These are phyloP conservation scores for Gloeopeniophorella convolvens DNA, from an alignment of 768 basidiomycete genomes.

Conservation along the genomic window DNA sequence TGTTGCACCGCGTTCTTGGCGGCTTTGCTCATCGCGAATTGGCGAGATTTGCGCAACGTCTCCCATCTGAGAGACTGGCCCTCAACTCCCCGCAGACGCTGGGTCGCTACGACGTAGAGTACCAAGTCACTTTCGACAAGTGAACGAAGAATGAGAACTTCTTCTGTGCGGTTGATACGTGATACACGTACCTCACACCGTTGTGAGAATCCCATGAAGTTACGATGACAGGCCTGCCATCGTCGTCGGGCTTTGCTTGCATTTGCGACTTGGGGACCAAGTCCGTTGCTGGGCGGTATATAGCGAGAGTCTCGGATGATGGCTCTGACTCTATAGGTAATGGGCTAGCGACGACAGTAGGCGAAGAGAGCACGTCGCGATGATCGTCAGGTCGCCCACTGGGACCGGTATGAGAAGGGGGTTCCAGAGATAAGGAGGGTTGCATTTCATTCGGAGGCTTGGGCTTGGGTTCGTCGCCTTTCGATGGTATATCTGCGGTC, in stretches of 20 bases:
- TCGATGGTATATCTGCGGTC: not conserved
- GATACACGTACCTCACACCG: conserved; percentile 5
- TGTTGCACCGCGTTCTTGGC: conserved; percentile 3
- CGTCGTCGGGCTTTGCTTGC: not conserved
- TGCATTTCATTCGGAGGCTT: too few species aligned
- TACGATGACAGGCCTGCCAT: not conserved
- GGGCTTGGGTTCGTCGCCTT: too few species aligned
- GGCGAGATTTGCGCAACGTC: conserved; percentile 6
- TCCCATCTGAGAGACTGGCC: not conserved
- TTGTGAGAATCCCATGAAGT: not conserved
- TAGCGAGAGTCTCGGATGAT: not conserved
- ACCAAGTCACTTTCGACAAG: conserved; percentile 1
- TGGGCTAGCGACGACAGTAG: too few species aligned
- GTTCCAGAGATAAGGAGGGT: too few species aligned
- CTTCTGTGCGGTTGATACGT: not conserved
- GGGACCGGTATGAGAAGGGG: too few species aligned
- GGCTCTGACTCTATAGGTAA: not conserved
- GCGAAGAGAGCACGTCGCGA: too few species aligned
- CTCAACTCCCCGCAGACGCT: conserved; percentile 5
- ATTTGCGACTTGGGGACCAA: not conserved
- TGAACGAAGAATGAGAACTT: not conserved
- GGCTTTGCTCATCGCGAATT: not conserved
- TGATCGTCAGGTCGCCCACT: too few species aligned
- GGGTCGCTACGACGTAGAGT: not conserved
- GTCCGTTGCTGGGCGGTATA: not conserved